Evolutionary conservation across 495 filamentous ascomycete genomes (phyloP).

Genomic region (Hyaloscypha hepaticicola): DNA sequence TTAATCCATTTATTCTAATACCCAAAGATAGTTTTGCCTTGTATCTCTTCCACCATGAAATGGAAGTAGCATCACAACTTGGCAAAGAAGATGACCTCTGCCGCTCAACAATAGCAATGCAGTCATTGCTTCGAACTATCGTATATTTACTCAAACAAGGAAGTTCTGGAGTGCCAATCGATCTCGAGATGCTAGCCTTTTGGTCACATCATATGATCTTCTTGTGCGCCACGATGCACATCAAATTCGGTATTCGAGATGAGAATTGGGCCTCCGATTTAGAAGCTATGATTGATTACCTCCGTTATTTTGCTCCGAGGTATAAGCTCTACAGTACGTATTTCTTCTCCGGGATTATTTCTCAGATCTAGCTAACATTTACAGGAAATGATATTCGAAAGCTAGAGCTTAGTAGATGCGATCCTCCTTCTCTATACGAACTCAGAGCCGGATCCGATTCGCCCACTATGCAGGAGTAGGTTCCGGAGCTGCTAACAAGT

Average conservation of each 20-base stretch:
- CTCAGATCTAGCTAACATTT: background rate
- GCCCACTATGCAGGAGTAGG: background rate
- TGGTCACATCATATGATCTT: conserved; percentile 17
- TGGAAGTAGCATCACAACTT: background rate
- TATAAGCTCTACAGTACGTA: conserved; percentile 10
- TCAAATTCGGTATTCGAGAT: conserved; percentile 14
- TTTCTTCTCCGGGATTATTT: background rate
- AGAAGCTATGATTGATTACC: conserved; percentile 12
- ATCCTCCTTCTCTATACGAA: background rate
- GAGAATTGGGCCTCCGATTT: conserved; percentile 10
- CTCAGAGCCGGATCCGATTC: background rate
- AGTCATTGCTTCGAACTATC: background rate
- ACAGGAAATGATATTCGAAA: background rate
- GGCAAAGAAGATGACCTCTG: background rate
- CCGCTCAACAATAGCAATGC: conserved; percentile 7
- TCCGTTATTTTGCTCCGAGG: conserved; percentile 9
- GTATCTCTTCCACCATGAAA: conserved; percentile 3
- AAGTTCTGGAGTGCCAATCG: background rate
- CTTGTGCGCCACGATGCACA: conserved; percentile 7
- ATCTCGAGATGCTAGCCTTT: conserved; percentile 12
- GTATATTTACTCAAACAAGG: background rate
- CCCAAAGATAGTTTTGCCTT: background rate
- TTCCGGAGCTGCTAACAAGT: background rate
- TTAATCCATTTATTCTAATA: background rate
- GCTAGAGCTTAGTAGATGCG: background rate